Conservation (phyloP, 108 stramenopile genomes). For the Fragilaria crotonensis region DNA sequence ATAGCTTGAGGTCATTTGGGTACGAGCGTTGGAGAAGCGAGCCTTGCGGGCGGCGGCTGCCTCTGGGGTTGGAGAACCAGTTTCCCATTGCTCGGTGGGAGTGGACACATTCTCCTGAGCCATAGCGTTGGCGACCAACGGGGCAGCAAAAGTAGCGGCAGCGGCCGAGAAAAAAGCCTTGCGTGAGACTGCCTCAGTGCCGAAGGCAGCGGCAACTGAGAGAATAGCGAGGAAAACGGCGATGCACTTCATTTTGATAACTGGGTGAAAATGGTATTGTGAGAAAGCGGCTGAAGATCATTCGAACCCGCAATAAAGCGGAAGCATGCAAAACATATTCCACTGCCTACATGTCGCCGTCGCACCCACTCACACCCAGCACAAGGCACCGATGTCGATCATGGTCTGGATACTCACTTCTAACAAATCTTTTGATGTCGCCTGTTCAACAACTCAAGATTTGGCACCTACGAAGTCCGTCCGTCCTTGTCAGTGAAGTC, state of each 20-base stretch:
- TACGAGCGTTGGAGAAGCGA: constrained; percentile 68
- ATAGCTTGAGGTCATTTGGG: constrained; percentile 75
- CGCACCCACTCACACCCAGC: too few species aligned
- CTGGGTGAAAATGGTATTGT: too few species aligned
- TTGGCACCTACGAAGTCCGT: too few species aligned
- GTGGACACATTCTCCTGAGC: constrained; percentile 56
- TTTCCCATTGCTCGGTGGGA: constrained; percentile 78
- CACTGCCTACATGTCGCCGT: too few species aligned
- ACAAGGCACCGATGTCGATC: too few species aligned
- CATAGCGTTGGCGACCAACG: constrained; percentile 64
- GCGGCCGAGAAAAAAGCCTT: constrained; percentile 61
- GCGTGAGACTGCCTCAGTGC: constrained; percentile 42
- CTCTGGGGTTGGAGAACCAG: constrained; percentile 48
- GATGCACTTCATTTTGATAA: constrained; percentile 47
- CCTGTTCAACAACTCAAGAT: too few species aligned
- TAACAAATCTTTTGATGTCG: too few species aligned
- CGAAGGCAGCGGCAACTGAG: constrained; percentile 51
- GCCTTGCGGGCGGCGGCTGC: constrained; percentile 50
- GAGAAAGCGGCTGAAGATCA: constrained; percentile 1
- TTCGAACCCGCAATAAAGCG: too few species aligned
- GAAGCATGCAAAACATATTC: too few species aligned
- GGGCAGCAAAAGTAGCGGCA: constrained; percentile 52
- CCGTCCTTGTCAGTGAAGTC: too few species aligned
- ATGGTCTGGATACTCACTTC: too few species aligned
- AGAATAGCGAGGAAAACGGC: constrained; percentile 39